Conservation (phyloP, 805 yeast species). For the Schizosaccharomyces lindneri region DNA sequence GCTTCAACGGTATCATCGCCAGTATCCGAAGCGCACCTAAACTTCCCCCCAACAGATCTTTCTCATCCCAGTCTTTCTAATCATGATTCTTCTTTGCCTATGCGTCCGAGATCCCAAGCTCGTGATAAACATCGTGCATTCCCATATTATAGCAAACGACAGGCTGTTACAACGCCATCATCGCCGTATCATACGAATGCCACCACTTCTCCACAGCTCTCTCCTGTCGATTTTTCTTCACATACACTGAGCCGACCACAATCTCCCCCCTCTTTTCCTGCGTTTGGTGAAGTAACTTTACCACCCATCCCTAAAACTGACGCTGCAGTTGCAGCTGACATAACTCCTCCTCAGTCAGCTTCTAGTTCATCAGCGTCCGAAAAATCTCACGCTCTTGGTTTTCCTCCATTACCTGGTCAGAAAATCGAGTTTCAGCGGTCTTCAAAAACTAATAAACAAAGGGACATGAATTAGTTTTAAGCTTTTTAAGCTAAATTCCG, state of each 20-base stretch:
- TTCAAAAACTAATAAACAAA: not conserved
- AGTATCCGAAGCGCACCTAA: not conserved
- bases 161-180: not conserved
- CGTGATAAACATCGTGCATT: not conserved
- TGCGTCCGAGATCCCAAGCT: not conserved
- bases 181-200: not conserved
- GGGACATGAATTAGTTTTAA: not conserved
- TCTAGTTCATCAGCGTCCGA: not conserved
- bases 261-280: not conserved
- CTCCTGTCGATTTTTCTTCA: not conserved
- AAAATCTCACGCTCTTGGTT: not conserved
- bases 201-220: not conserved
- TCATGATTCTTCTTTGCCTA: not conserved
- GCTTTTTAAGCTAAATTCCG: not conserved
- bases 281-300: not conserved
- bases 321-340: not conserved
- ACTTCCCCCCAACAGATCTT: not conserved
- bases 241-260: not conserved
- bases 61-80: not conserved
- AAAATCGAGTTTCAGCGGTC: constrained; percentile 1
- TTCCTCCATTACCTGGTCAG: not conserved
- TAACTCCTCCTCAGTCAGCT: not conserved
- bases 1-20: not conserved
- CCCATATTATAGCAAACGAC: not conserved
- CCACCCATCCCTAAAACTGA: not conserved